Base-by-base conservation (phyloP, 495 filamentous ascomycete species). In the Annulohypoxylon bovei region DNA sequence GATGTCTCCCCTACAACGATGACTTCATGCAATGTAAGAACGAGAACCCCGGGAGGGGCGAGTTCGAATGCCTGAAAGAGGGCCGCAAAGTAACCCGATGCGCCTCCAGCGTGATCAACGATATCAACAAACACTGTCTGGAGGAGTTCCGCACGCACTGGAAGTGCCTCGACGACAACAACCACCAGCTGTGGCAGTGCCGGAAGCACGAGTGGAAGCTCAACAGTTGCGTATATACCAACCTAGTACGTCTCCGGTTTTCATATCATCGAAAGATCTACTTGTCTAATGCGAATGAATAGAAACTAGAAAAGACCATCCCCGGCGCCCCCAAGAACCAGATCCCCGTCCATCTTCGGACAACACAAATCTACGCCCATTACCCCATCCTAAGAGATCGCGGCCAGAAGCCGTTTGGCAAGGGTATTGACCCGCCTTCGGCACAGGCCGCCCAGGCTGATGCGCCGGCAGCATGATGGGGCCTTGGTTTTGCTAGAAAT, bases 21-120 rank as follows among this genome's bases (percentile, higher is more conserved):
- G 95, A 99, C 82, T 99, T 89, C 81, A 98, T 99, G 94, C 89
- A 95, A 82, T 99, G 95, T 89, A 99, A 98, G 90, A 91, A 87
- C 54, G 92, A 97, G 84, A 87, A 84, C 74, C 86, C 92, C 49
- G 96, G 95, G 58, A 88, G 84, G 81, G 96, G 95, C 67, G 96
- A 98, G 84, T 79, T 96, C 52, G 93, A 97, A 60, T 99, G 95
- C 81, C 81, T 99, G 85, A 92, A 91, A 86, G 95, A 99, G 81
- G 95, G 95, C 40, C 85, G 95, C 78, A 93, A 94, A 81, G 95
- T 98, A 44, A 99, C 95, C 67, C 85, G 96, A 78, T 99, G 95
- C 85, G 95, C 95, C 62, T 90, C 91, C 73, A 96, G 92, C 80
- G 95, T 99, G 93, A 87, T 99, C 77, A 91, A 93, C 70, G 95